Conservation (phyloP, 768 basidiomycete genomes). For the Lactifluus hygrophoroides region DNA sequence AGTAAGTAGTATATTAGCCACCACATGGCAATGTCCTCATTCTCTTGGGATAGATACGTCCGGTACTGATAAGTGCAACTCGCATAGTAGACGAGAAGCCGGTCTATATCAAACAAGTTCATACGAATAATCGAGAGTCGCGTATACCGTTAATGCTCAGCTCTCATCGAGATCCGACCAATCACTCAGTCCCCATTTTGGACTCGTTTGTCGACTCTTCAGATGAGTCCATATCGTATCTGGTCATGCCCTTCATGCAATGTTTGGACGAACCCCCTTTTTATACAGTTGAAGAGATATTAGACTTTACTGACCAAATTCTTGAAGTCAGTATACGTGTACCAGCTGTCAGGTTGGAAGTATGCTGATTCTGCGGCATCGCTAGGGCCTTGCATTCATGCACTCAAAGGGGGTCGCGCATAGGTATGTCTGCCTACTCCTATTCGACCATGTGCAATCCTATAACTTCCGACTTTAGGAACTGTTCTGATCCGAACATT, state of each 20-base stretch:
- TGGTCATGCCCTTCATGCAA: conserved; percentile 17
- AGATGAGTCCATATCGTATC: conserved; percentile 3
- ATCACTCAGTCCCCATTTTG: conserved; percentile 15
- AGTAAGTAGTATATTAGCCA: neutral
- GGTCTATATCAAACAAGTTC: conserved; percentile 28
- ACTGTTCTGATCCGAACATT: neutral
- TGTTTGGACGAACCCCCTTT: neutral
- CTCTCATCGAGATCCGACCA: neutral
- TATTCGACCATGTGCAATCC: too few relatives aligned
- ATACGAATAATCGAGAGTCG: conserved; percentile 12
- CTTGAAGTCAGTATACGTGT: too few relatives aligned
- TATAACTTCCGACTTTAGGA: neutral
- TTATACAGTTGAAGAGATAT: neutral
- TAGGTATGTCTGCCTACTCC: neutral
- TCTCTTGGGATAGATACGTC: neutral
- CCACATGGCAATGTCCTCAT: neutral
- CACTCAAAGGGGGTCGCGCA: conserved; percentile 17
- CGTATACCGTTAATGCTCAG: conserved; percentile 15
- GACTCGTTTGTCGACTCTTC: conserved; percentile 3
- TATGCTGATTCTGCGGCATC: neutral
- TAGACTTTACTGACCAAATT: conserved; percentile 15
- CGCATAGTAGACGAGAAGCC: conserved; percentile 23
- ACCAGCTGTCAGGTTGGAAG: too few relatives aligned
- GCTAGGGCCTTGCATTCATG: conserved; percentile 17
- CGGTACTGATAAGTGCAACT: conserved; percentile 26